Base-by-base conservation (phyloP, 1,284 basidiomycete species). In the Stereum hirsutum region DNA sequence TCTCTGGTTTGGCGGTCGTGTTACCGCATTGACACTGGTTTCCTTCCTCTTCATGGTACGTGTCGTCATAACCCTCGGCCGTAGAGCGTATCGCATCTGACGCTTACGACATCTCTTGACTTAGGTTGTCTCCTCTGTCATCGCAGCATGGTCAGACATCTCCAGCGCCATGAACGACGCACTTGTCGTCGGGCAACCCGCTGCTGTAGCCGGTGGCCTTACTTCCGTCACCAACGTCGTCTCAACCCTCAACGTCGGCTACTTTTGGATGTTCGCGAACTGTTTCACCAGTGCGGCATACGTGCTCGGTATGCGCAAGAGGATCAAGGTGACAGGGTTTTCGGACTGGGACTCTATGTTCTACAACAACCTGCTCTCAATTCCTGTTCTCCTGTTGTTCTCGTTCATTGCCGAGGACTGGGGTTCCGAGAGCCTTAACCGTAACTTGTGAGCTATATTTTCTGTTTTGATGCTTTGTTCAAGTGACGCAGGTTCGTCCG, bases 281-380 rank as follows among this genome's bases (percentile, higher is more conserved):
- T 99, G 96, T 61, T 57, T 89, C 38, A 80, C 84, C 36, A 93
- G 90, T 51, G 96, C 96, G 8, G 81, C 85, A 42, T 99, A 97
- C 63, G 95, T 94, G 34, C 74, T 99, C 43, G 76, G 88, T 42
- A 99, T 99, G 96, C 81, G 96, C 50, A 98, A 96, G 64, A 78
- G 88, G 46, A 99, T 99, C 72, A 99, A 99, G 70, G 62, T 76
- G 33, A 98, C 92, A n/a, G 91, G 91, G 31, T 99, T 99, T 70
- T 95, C 93, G 49, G 95, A 99, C 60, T 97, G 93, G 94, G 96
- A 99, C 60, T 89, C 94, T 21, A 98, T 99, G 95, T 97, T 93
- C 68, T 99, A 98, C 72, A 98, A 97, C 72, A 99, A 99, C 65
- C 64, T 98, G 41, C 72, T 99, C 39, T 96, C 91, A 27, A 92